Evolutionary conservation across 108 stramenopile genomes (phyloP).

Genomic region (Stephanodiscus minutulus): DNA sequence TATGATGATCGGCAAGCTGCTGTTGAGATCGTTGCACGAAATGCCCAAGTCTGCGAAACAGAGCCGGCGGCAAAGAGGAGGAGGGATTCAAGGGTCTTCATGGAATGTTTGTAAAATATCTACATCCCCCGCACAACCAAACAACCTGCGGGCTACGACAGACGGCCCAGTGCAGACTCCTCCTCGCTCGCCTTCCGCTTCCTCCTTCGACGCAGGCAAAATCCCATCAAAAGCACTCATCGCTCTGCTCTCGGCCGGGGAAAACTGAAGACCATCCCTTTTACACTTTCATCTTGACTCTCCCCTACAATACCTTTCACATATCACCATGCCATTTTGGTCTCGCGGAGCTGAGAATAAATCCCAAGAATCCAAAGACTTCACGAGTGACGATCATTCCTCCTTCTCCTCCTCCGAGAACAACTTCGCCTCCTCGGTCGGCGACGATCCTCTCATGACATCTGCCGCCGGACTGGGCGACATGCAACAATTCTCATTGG

Average conservation of each 20-base stretch:
- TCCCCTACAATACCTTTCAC: not conserved
- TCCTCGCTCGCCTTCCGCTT: no score
- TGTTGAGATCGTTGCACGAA: constrained; percentile 9
- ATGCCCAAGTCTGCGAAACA: constrained; percentile 13
- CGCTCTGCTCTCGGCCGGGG: not conserved
- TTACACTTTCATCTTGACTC: not conserved
- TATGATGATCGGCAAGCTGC: not conserved
- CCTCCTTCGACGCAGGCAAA: no score
- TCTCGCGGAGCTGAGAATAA: constrained; percentile 27
- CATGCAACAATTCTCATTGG: constrained; percentile 69
- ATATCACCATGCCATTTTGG: constrained; percentile 49
- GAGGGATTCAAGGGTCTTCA: not conserved
- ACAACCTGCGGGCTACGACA: not conserved
- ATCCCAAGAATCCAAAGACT: constrained; percentile 30
- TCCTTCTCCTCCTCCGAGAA: constrained; percentile 17
- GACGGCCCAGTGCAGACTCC: no score
- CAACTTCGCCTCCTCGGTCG: constrained; percentile 17
- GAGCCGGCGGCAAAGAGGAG: not conserved
- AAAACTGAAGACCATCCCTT: not conserved
- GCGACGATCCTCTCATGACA: constrained; percentile 17
- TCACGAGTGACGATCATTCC: constrained; percentile 37
- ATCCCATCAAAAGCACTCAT: no score
- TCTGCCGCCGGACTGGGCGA: constrained; percentile 51
- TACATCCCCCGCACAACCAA: not conserved
- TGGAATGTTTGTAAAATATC: not conserved